Evolutionary conservation across 805 yeast genomes (phyloP), one percentile per base, ranked within the genome.

Genomic region (Nakazawaea molendinolei): DNA sequence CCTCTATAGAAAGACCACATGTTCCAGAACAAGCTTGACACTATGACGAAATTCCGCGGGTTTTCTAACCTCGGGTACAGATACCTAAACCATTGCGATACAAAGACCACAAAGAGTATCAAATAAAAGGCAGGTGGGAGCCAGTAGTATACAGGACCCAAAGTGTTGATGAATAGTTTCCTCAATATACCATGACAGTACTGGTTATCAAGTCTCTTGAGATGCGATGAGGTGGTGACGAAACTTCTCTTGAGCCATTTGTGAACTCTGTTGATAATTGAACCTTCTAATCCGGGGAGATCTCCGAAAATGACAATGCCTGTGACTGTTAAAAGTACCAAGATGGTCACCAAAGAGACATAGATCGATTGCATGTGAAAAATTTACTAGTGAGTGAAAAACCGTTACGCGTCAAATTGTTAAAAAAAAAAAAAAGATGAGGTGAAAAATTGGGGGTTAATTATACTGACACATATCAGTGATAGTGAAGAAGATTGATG

Each of bases 271-370:
- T 61, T 60, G 13, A 69, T 32, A 5, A 47, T 33, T 0, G 74
- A 60, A 25, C 58, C 56, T 30, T 67, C 34, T 24, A 55, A 51
- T 5, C 50, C 44, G 3, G 78, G 78, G 18, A 67, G 55, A 44
- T 72, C 73, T 0, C 78, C 78, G 45, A 73, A 69, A 9, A 73
- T 49, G 5, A 65, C 44, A 1, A 67, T 33, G n/a, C 53, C 42
- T 7, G 61, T 42, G 4, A 56, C 22, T 9, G 41, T 20, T 3
- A 45, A 31, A 10, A 44, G 43, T 17, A 44, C 12, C 25, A 38
- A 17, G 5, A 38, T 13, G 4, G 34, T 30, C 9, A 42, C 21
- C 21, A 42, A 13, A 25, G 44, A 31, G 3, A 26, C 23, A 7
- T 10, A 5, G n/a, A 36, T 8, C 5, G 27, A 23, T 5, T 22